Base-by-base conservation (phyloP, 805 yeast species). In the Metschnikowia koreensis region DNA sequence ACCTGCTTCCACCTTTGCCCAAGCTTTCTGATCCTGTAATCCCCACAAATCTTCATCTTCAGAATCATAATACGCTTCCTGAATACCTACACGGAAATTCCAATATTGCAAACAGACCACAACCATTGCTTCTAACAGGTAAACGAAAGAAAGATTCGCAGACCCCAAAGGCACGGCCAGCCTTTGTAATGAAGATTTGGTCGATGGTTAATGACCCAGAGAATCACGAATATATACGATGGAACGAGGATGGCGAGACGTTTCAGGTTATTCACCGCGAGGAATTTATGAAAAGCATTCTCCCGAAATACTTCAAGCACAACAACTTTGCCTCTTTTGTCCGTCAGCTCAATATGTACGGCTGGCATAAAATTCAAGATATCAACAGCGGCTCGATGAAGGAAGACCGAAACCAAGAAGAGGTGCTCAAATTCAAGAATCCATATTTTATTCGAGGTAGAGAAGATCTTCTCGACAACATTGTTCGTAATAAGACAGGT, bases 321-420 rank as follows among this genome's bases (percentile, higher is more conserved):
- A 86, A 89, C 54, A 93, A 94, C 66, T 92, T 94, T 71, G 96
- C 98, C 17, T 85, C 94, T 33, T 94, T 94, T 77, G 98, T 94
- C 13, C 82, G 99, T 55, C 99, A 93, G 66, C 77, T 93, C 62
- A 93, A 93, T 70, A 93, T 94, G 99, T 94, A 94, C 66, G 99
- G 99, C 10, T 94, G 97, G 97, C 98, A 92, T 73, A 94, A 94
- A 70, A 94, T 94, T 4, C 99, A 94, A 69, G 98, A 94, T 69
- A 83, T 92, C 22, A 87, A 73, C 51, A 80, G 87, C 27, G 97
- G 96, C 2, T 80, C 92, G 5, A 70, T 84, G 53, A 64, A 64
- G 43, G 69, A 66, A 38, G 74, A 80, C 50, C 72, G 69, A 38
- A 76, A 73, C 51, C 70, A 71, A 40, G 97, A 92, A 51, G 98